phyloP scores from a whole-genome alignment of 768 basidiomycete species.

The Macrolepiota fuliginosa region DNA sequence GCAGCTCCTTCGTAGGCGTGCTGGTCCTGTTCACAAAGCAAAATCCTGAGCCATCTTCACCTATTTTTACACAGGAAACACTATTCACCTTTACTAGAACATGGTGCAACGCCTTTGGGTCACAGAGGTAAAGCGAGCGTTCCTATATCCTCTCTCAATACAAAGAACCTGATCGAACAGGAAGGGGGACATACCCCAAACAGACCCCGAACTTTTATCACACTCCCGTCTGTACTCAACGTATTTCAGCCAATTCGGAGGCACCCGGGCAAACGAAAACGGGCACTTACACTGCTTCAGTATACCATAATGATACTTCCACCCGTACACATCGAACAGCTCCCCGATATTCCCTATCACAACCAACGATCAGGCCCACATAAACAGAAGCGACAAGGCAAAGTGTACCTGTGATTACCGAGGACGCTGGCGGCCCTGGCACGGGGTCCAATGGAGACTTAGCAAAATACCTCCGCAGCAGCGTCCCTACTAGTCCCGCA shows the following conservation, averaged over 20 bases:
- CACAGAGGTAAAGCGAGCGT: slow-evolving; percentile 36
- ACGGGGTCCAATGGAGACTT: background rate
- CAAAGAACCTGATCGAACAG: background rate
- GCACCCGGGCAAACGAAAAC: background rate
- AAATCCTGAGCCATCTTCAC: background rate
- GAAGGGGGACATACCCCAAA: slow-evolving; percentile 30
- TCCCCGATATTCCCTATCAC: slow-evolving; percentile 31
- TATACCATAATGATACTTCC: slow-evolving; percentile 35
- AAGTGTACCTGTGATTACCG: background rate
- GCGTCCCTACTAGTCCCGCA: background rate
- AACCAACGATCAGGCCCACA: background rate
- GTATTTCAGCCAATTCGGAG: background rate
- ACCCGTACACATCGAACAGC: slow-evolving; percentile 30
- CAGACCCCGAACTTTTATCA: slow-evolving; percentile 30
- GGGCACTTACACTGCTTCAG: slow-evolving; percentile 27
- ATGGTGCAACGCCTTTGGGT: slow-evolving; percentile 44
- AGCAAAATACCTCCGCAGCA: background rate
- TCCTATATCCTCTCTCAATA: slow-evolving; percentile 16
- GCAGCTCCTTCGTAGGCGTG: slow-evolving; percentile 26
- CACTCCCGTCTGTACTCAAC: slow-evolving; percentile 27
- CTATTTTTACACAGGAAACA: background rate
- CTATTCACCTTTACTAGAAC: slow-evolving; percentile 38
- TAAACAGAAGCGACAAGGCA: background rate
- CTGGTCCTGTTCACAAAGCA: slow-evolving; percentile 24
- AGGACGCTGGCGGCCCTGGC: background rate